Evolutionary conservation across 1,139 yeast species (phyloP).

Genomic region (Diutina neorugosa): DNA sequence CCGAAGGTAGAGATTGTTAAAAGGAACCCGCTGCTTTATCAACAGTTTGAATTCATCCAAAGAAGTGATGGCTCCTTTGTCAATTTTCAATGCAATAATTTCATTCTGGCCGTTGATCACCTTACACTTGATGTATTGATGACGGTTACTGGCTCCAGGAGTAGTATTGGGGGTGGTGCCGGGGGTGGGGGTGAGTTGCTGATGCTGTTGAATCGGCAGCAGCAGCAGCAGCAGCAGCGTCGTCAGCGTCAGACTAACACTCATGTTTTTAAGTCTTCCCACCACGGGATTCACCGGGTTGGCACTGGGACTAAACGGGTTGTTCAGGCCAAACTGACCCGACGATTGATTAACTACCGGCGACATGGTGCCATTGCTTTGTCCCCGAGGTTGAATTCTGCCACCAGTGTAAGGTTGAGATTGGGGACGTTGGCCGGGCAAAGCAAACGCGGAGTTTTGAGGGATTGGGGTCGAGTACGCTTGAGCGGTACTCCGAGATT

Average conservation of each 20-base stretch:
- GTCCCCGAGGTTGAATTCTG: constrained; percentile 1
- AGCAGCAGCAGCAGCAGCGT: constrained; percentile 3
- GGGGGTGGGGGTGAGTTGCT: neutral
- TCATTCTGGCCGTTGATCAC: constrained; percentile 18
- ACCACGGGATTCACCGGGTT: neutral
- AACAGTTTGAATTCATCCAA: constrained; percentile 18
- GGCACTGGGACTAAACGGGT: neutral
- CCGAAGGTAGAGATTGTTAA: constrained; percentile 17
- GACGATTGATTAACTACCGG: neutral
- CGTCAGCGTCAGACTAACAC: neutral
- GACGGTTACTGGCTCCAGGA: neutral
- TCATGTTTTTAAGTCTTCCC: neutral
- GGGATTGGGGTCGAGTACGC: neutral
- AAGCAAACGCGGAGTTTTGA: neutral
- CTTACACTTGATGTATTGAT: constrained; percentile 13
- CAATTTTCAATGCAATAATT: constrained; percentile 17
- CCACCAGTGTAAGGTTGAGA: neutral
- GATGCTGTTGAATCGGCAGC: neutral
- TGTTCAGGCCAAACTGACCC: neutral
- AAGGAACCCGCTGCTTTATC: constrained; percentile 17
- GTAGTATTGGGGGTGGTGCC: neutral
- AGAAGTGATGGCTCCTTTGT: constrained; percentile 15
- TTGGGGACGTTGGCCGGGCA: neutral
- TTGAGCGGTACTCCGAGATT: neutral
- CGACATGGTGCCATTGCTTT: neutral